Evolutionary conservation across 2,329 filamentous ascomycete species (phyloP), one percentile per base, ranked within the genome.

Genomic region (Tolypocladium ophioglossoides): DNA sequence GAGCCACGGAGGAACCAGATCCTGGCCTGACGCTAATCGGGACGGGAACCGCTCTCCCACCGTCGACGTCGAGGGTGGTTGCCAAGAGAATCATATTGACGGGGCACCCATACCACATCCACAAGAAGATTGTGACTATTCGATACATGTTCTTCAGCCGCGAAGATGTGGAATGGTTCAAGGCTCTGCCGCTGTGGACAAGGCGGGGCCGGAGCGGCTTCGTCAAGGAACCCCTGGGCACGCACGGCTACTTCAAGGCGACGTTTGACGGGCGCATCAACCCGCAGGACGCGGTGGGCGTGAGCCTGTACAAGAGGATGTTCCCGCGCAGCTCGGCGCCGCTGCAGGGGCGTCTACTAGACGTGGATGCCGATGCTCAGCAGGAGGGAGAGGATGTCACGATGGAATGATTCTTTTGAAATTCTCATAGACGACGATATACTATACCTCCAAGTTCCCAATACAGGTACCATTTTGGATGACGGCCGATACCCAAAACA

Each of bases 141-240:
- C 86, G 94, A 34, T 99, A 99, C 80, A 99, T 99, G 95, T 99
- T 99, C 80, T 99, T 99, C 83, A 95, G 92, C 76, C 78, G 87
- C 50, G 89, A 92, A 64, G 95, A 99, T 61, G 89, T 99, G 35
- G 84, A 88, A 61, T 99, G 94, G 91, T 99, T 97, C 82, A 95
- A 96, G 76, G 92, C 92, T 1, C 70, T 99, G 67, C 92, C 94
- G 56, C 73, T 99, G 59, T 99, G 92, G 91, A 99, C 94, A 6
- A 89, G 84, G 74, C 76, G 92, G 34, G 94, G 94, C 8, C 79
- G 94, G 58, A 89, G 84, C 61, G 94, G 94, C 10, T 96, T 85
- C 69, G 84, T 99, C 76, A 96, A 96, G 77, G 94, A 99, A 76
- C 81, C 86, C 55, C 74, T 99, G 51, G 94, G 94, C 63, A 99